These are phyloP conservation scores for Diophrys appendiculata DNA, from an alignment of 73 alveolate species.

Conservation along the genomic window DNA sequence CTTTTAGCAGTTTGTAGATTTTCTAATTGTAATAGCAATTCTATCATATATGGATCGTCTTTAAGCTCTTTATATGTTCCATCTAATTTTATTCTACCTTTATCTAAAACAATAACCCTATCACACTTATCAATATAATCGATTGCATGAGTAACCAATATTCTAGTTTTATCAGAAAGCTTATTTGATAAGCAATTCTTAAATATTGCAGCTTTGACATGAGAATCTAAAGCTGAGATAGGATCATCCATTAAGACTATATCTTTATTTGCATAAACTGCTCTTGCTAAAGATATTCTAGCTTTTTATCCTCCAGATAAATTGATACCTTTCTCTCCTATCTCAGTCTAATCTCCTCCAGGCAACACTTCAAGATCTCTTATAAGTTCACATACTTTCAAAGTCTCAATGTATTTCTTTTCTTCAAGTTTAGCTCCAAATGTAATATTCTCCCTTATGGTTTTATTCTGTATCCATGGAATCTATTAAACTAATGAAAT, in stretches of 20 bases:
- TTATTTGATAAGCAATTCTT: conserved; percentile 75
- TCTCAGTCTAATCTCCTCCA: conserved; percentile 93
- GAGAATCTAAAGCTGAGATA: conserved; percentile 93
- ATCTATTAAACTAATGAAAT: conserved; percentile 85
- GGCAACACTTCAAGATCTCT: conserved; percentile 86
- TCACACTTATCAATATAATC: conserved; percentile 82
- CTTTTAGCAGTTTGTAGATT: not conserved
- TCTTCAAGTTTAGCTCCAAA: conserved; percentile 79
- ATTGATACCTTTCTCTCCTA: conserved; percentile 97
- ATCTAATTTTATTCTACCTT: conserved; percentile 69
- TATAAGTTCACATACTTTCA: conserved; percentile 70
- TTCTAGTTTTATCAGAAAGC: conserved; percentile 84
- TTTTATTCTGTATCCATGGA: conserved; percentile 88
- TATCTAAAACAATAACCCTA: conserved; percentile 76
- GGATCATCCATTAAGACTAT: conserved; percentile 87
- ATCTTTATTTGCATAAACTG: conserved; percentile 89
- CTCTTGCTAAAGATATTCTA: conserved; percentile 94
- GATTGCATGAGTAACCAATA: conserved; percentile 93
- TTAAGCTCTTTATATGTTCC: conserved; percentile 63
- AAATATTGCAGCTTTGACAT: conserved; percentile 89
- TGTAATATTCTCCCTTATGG: conserved; percentile 50
- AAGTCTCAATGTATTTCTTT: conserved; percentile 67
- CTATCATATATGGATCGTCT: conserved; percentile 7
- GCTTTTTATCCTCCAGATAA: conserved; percentile 97
- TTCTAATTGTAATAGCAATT: not conserved